Evolutionary conservation across 1,284 basidiomycete genomes (phyloP), one percentile per base, ranked within the genome.

Genomic region (Takashimella koratensis): DNA sequence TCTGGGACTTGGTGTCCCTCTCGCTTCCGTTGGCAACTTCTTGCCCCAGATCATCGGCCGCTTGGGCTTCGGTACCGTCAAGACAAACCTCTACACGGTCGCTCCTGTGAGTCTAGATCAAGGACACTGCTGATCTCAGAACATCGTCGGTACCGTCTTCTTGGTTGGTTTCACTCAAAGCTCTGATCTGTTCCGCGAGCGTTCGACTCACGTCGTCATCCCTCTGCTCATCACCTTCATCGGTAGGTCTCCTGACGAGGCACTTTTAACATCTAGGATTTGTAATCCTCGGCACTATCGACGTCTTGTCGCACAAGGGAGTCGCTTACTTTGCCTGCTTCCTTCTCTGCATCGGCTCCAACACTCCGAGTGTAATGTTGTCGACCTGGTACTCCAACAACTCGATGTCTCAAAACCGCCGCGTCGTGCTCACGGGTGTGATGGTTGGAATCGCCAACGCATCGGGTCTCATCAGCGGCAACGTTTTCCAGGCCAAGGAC

Each of bases 351-450:
- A 78, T 78, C 23, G 72, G 81, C 77, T 75, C 79, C 20, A 81
- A 78, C 56, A 77, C 79, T 16, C 80, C 80, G 0, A 79, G 78
- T 2, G 80, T 81, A 2, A 61, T 81, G 19, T 77, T 79, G 16
- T 78, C 77, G 49, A 76, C 79, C 22, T 80, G 80, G 76, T 77
- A 80, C 62, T 78, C 78, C n/a, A 81, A 81, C 60, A 81, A 81
- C 57, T 79, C 80, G 2, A 78, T 78, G 16, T 76, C 75, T 40
- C 80, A 82, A 66, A 79, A 77, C 21, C 71, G 78, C 43, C 74
- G 80, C 16, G 79, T 79, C 25, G 78, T 80, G 10, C 78, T 82
- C 20, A 79, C 80, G 4, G 79, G 79, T 13, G 78, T 81, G 12
- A 46, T 56, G 78, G 80, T 82, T 49, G 80, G 79, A 0, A 72